These are phyloP conservation scores for Cytospora mali DNA, from an alignment of 2,329 filamentous ascomycete genomes.

Conservation along the genomic window DNA sequence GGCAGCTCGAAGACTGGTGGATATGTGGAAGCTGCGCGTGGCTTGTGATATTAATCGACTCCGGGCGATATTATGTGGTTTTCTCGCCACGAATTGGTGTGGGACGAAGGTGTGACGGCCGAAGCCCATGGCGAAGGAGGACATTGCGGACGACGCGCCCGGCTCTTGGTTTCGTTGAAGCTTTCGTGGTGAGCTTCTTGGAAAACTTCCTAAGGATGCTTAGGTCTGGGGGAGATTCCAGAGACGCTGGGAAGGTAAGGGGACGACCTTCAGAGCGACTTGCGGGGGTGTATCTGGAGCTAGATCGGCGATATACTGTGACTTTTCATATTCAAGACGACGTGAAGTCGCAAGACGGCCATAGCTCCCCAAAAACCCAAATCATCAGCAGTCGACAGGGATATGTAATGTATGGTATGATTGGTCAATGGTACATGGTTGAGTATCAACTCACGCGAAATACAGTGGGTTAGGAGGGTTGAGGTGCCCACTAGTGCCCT, in stretches of 20 bases:
- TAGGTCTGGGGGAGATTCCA: not conserved
- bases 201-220: not conserved
- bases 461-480: not conserved
- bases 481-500: not conserved
- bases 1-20: constrained; percentile 19
- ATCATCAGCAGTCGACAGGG: constrained; percentile 16
- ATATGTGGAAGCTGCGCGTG: constrained; percentile 25
- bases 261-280: not conserved
- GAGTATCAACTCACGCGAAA: not conserved
- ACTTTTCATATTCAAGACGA: too few species aligned
- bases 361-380: constrained; percentile 24
- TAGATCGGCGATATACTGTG: not conserved
- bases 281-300: not conserved
- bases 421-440: constrained; percentile 11
- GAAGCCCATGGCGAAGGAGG: constrained; percentile 40
- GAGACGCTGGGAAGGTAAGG: not conserved
- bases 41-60: constrained; percentile 17
- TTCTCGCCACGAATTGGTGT: constrained; percentile 15
- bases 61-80: constrained; percentile 4
- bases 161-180: not conserved
- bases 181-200: not conserved
- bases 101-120: constrained; percentile 30
- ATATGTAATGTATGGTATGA: constrained; percentile 10
- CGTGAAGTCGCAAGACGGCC: constrained; percentile 15
- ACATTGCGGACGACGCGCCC: constrained; percentile 34